phyloP scores from a whole-genome alignment of 129 eudicot genomes.

The Cynara cardunculus region DNA sequence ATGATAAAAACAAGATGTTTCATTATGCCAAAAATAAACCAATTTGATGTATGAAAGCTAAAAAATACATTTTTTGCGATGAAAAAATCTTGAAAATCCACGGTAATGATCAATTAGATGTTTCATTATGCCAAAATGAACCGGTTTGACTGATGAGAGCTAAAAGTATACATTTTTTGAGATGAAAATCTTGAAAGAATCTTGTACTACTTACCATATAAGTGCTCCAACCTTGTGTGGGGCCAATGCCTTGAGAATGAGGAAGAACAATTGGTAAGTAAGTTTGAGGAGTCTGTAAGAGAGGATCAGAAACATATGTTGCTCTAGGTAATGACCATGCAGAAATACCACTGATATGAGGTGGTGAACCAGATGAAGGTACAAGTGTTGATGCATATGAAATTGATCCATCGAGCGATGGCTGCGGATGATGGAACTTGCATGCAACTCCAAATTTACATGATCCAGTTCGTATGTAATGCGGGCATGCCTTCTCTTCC shows the following conservation, averaged over 20 bases:
- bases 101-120: background rate
- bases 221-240: conserved; percentile 61
- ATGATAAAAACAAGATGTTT: no score
- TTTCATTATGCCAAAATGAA: background rate
- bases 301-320: conserved; percentile 51
- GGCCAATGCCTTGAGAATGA: conserved; percentile 47
- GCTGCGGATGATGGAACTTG: conserved; percentile 88
- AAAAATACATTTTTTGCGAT: background rate
- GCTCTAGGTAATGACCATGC: conserved; percentile 50
- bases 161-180: background rate
- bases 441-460: conserved; percentile 88
- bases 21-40: background rate
- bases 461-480: conserved; percentile 63
- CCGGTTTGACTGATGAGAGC: background rate
- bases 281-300: conserved; percentile 45
- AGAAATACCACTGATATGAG: conserved; percentile 43
- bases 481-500: conserved; percentile 76
- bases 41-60: background rate
- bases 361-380: conserved; percentile 42
- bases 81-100: background rate
- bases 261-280: conserved; percentile 55
- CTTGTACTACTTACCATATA: conserved; percentile 56
- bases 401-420: conserved; percentile 35
- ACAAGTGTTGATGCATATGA: conserved; percentile 35
- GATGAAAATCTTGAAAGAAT: background rate